Evolutionary conservation across 2,329 filamentous ascomycete genomes (phyloP).

Genomic region (Aspergillus sp.): DNA sequence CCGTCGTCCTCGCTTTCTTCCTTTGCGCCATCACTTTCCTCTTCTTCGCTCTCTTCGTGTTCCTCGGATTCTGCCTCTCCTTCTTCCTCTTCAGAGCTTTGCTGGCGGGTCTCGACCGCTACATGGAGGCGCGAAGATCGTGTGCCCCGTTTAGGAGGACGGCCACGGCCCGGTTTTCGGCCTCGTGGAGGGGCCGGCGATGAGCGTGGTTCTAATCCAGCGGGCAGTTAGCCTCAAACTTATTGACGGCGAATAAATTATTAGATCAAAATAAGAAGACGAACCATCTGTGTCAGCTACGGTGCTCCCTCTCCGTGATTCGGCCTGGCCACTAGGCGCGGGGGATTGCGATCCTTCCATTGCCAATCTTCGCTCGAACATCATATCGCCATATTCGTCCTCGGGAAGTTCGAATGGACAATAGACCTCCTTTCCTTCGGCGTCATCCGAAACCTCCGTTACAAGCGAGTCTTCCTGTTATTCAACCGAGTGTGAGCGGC

Average conservation of each 20-base stretch:
- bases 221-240: background rate
- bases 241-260: background rate
- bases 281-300: conserved; percentile 50
- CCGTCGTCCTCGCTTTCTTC: conserved; percentile 40
- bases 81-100: conserved; percentile 32
- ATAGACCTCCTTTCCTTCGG: conserved; percentile 55
- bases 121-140: conserved; percentile 41
- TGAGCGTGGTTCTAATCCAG: conserved; percentile 40
- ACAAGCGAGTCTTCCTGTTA: conserved; percentile 55
- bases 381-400: conserved; percentile 48
- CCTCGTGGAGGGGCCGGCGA: conserved; percentile 45
- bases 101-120: conserved; percentile 35
- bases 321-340: conserved; percentile 32
- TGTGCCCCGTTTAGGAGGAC: conserved; percentile 35
- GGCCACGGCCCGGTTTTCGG: conserved; percentile 35
- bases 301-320: conserved; percentile 46
- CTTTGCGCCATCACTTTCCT: conserved; percentile 36
- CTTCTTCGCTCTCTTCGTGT: conserved; percentile 41
- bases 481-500: conserved; percentile 4
- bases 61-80: conserved; percentile 43
- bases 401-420: conserved; percentile 65
- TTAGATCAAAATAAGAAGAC: conserved; percentile 8
- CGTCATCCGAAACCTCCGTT: conserved; percentile 58
- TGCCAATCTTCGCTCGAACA: conserved; percentile 49
- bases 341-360: conserved; percentile 46